Evolutionary conservation across 1,284 basidiomycete genomes (phyloP).

Genomic region (Trichosporon coremiiforme): DNA sequence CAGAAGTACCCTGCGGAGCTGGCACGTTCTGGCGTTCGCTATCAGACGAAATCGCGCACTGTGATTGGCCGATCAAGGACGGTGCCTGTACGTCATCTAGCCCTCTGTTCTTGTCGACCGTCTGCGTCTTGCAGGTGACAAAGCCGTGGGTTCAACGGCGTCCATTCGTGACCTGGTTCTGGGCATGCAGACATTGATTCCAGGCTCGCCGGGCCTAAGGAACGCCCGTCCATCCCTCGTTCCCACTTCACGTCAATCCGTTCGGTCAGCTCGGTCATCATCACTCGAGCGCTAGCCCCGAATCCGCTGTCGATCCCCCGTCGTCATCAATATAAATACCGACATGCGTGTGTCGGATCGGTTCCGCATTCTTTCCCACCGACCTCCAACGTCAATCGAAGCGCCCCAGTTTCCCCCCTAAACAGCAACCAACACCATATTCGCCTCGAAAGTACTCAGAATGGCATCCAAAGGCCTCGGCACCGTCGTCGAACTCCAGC

Average conservation of each 20-base stretch:
- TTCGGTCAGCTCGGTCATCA: conserved; percentile 1
- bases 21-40: too few relatives aligned
- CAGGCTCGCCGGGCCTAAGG: not conserved
- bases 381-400: not conserved
- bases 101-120: too few relatives aligned
- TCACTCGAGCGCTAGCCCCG: not conserved
- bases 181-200: not conserved
- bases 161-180: too few relatives aligned
- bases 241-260: not conserved
- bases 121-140: too few relatives aligned
- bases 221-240: too few relatives aligned
- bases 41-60: too few relatives aligned
- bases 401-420: not conserved
- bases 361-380: not conserved
- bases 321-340: not conserved
- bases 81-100: too few relatives aligned
- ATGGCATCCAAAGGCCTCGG: conserved; percentile 20
- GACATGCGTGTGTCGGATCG: not conserved
- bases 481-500: conserved; percentile 1
- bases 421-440: not conserved
- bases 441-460: not conserved
- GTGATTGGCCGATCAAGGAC: too few relatives aligned
- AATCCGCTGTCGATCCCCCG: not conserved
- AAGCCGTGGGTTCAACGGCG: too few relatives aligned
- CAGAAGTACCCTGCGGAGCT: too few relatives aligned